These are phyloP conservation scores for Boletus vermiculosoides DNA, from an alignment of 768 basidiomycete genomes.

Conservation along the genomic window DNA sequence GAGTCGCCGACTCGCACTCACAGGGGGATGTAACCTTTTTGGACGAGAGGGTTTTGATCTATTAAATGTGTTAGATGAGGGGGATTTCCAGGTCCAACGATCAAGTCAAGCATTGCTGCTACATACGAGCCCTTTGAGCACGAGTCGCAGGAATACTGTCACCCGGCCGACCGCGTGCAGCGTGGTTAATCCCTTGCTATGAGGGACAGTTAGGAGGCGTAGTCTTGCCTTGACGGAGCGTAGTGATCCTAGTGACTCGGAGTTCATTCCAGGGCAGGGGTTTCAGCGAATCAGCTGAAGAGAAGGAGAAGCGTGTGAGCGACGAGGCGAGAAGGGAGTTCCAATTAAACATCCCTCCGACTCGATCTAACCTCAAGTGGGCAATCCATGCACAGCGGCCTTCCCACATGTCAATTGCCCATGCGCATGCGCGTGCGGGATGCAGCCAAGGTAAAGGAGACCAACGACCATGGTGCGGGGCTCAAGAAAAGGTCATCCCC, in stretches of 20 bases:
- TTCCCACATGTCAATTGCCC: slow-evolving; percentile 8
- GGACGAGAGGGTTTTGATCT: neutral
- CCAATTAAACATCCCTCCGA: slow-evolving; percentile 1
- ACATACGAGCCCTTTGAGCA: slow-evolving; percentile 5
- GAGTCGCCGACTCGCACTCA: neutral
- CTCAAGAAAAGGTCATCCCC: slow-evolving; percentile 3
- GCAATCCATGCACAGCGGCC: slow-evolving; percentile 7
- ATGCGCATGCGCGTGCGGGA: slow-evolving; percentile 6
- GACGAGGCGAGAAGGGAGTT: slow-evolving; percentile 20
- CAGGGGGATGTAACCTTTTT: neutral
- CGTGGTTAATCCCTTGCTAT: slow-evolving; percentile 27
- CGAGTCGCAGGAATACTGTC: slow-evolving; percentile 12
- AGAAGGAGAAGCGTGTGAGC: slow-evolving; percentile 23
- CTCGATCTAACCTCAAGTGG: slow-evolving; percentile 10
- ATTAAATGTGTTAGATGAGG: neutral
- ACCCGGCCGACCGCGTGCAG: slow-evolving; percentile 19
- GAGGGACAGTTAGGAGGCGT: neutral
- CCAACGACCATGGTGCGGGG: slow-evolving; percentile 4
- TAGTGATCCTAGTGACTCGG: slow-evolving; percentile 15
- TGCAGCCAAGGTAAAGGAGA: neutral
- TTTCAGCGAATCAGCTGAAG: slow-evolving; percentile 9
- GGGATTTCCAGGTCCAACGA: slow-evolving; percentile 8
- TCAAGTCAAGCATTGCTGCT: slow-evolving; percentile 1
- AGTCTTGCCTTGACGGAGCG: neutral
- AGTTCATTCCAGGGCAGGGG: slow-evolving; percentile 13